Conservation (phyloP, 2,329 filamentous ascomycete species). For the Aspergillus chevalieri region DNA sequence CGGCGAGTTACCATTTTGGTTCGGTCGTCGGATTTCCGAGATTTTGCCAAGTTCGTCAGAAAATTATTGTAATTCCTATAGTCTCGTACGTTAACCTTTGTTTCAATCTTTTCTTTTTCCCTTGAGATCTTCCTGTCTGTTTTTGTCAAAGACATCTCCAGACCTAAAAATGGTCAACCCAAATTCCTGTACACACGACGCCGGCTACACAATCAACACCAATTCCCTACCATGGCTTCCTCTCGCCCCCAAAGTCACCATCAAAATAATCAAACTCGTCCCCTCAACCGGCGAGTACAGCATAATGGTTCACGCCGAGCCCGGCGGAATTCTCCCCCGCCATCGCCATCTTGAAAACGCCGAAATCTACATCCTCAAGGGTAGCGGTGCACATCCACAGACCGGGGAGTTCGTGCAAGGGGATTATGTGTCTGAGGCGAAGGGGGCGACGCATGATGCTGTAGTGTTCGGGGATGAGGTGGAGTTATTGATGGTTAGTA, state of each 20-base stretch:
- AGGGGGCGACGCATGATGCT: conserved; percentile 4
- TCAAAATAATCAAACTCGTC: conserved; percentile 4
- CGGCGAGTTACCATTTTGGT: too few species aligned
- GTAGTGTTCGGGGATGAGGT: conserved; percentile 4
- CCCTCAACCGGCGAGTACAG: conserved; percentile 7
- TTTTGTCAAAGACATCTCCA: too few species aligned
- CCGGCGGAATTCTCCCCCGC: conserved; percentile 4
- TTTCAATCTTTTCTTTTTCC: too few species aligned
- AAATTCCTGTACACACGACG: not conserved
- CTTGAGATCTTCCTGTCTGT: too few species aligned
- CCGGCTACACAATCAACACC: conserved; percentile 2
- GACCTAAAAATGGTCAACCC: too few species aligned
- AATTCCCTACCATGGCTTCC: conserved; percentile 1
- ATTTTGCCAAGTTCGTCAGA: too few species aligned
- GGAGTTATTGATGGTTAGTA: conserved; percentile 6
- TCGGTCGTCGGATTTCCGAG: too few species aligned
- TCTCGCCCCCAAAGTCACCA: conserved; percentile 1
- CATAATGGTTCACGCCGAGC: conserved; percentile 6
- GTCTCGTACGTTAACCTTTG: too few species aligned
- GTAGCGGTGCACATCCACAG: conserved; percentile 2
- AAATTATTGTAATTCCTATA: too few species aligned
- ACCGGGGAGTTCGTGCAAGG: not conserved
- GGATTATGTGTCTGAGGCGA: conserved; percentile 4
- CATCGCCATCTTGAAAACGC: conserved; percentile 7
- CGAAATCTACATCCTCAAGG: conserved; percentile 7